A percentile compares a stretch with the other conserved stretches of the same genome.
Evolutionary conservation across 805 yeast species (phyloP).

Genomic region (Torulaspora quercuum): DNA sequence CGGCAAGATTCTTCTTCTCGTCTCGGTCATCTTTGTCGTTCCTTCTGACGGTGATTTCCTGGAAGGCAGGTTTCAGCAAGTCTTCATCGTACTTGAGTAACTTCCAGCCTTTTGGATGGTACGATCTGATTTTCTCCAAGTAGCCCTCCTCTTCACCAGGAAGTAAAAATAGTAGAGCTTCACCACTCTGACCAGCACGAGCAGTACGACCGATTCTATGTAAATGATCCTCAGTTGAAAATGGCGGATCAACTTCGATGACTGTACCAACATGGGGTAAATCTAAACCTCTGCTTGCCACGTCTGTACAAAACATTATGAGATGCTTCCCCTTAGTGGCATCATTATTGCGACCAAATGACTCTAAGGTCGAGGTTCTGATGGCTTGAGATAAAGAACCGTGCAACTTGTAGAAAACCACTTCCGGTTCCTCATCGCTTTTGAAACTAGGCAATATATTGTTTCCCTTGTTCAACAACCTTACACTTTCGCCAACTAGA

Average conservation of each 20-base stretch:
- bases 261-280: slow-evolving; percentile 81
- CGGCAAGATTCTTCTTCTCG: slow-evolving; percentile 37
- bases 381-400: slow-evolving; percentile 85
- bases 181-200: slow-evolving; percentile 88
- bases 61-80: slow-evolving; percentile 38
- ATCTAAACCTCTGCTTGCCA: slow-evolving; percentile 95
- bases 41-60: slow-evolving; percentile 31
- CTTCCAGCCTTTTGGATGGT: slow-evolving; percentile 56
- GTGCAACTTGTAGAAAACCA: slow-evolving; percentile 68
- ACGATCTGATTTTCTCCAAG: slow-evolving; percentile 54
- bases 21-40: slow-evolving; percentile 34
- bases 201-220: slow-evolving; percentile 98
- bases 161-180: slow-evolving; percentile 68
- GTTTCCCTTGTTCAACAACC: slow-evolving; percentile 31
- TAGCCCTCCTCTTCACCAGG: slow-evolving; percentile 92
- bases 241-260: slow-evolving; percentile 93
- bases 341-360: slow-evolving; percentile 48
- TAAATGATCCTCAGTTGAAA: slow-evolving; percentile 87
- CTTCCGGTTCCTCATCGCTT: slow-evolving; percentile 38
- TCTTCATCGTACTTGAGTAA: slow-evolving; percentile 48
- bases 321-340: slow-evolving; percentile 49
- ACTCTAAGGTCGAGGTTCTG: slow-evolving; percentile 71
- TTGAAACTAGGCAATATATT: slow-evolving; percentile 34
- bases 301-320: slow-evolving; percentile 90
- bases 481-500: slow-evolving; percentile 36